Percentiles rank a stretch among this genome's conserved stretches.
phyloP scores from a whole-genome alignment of 495 filamentous ascomycete species.

The Tuber umbilicatum region DNA sequence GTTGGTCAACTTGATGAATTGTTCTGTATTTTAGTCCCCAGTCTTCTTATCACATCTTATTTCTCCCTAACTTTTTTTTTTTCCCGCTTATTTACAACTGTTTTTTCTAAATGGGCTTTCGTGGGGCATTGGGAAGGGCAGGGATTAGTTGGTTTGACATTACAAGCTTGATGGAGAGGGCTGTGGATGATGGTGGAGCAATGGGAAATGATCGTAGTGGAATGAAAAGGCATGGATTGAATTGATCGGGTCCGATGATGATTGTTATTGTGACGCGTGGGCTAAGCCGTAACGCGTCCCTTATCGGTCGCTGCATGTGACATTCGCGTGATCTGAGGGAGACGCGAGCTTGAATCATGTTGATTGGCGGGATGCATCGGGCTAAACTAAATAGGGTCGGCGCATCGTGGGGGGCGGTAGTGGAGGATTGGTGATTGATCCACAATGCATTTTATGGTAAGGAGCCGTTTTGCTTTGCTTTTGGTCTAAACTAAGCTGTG shows the following conservation, averaged over 20 bases:
- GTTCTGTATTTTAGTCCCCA: conserved; percentile 43
- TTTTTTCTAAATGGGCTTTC: conserved; percentile 1
- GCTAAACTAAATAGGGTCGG: not conserved
- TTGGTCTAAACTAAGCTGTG: not conserved
- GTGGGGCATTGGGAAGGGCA: not conserved
- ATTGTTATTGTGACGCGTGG: conserved; percentile 3
- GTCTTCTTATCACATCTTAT: conserved; percentile 40
- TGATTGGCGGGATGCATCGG: not conserved
- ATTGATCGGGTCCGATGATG: not conserved
- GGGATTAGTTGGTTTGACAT: not conserved
- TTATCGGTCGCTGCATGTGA: not conserved
- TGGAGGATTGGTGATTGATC: not conserved
- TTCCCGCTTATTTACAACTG: conserved; percentile 18
- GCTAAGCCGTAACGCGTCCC: not conserved
- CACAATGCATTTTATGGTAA: conserved; percentile 1
- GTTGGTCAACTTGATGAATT: not conserved
- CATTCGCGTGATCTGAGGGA: not conserved
- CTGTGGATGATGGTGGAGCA: not conserved
- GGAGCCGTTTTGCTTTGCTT: not conserved
- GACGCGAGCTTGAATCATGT: not conserved
- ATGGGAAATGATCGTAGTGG: not conserved
- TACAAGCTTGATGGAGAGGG: not conserved
- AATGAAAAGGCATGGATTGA: conserved; percentile 1
- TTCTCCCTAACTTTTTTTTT: conserved; percentile 17
- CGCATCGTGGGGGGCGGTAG: not conserved